These are phyloP conservation scores for Eimeria praecox DNA, from an alignment of 169 alveolate genomes.

Conservation along the genomic window DNA sequence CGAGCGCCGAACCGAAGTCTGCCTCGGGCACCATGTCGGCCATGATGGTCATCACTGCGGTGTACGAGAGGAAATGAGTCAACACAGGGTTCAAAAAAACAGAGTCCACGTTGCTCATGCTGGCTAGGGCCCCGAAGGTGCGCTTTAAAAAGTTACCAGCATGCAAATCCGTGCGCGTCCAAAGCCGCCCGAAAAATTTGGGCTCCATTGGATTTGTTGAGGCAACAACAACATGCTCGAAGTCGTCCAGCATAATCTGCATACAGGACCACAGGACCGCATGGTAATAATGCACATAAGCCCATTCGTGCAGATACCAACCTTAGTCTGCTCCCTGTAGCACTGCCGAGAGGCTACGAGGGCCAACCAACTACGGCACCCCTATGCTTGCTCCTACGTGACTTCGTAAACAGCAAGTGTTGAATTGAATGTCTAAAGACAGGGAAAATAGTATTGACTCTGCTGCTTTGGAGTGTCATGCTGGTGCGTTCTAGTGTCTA, in stretches of 20 bases:
- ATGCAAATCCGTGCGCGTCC: constrained; percentile 63
- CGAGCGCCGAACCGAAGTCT: constrained; percentile 59
- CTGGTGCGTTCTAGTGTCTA: neutral
- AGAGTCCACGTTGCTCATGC: constrained; percentile 58
- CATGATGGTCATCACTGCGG: constrained; percentile 53
- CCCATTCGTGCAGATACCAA: neutral
- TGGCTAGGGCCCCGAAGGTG: constrained; percentile 57
- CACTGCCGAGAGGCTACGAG: neutral
- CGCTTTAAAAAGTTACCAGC: constrained; percentile 44
- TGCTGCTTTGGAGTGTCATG: neutral
- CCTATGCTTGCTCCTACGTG: neutral
- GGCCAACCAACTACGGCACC: neutral
- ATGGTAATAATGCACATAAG: neutral
- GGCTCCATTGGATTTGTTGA: constrained; percentile 51
- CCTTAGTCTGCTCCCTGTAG: neutral
- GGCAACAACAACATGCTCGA: constrained; percentile 44
- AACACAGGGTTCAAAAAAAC: constrained; percentile 57
- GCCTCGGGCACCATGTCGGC: constrained; percentile 75
- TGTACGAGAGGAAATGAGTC: constrained; percentile 60
- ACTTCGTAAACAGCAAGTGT: neutral
- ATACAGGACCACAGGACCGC: neutral
- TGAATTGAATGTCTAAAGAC: neutral
- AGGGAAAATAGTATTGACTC: neutral
- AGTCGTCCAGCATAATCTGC: constrained; percentile 64
- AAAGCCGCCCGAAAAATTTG: constrained; percentile 41